Evolutionary conservation across 441 rosid genomes (phyloP), one percentile per base, ranked within the genome.

Genomic region (Pelargonium exstipulatum): DNA sequence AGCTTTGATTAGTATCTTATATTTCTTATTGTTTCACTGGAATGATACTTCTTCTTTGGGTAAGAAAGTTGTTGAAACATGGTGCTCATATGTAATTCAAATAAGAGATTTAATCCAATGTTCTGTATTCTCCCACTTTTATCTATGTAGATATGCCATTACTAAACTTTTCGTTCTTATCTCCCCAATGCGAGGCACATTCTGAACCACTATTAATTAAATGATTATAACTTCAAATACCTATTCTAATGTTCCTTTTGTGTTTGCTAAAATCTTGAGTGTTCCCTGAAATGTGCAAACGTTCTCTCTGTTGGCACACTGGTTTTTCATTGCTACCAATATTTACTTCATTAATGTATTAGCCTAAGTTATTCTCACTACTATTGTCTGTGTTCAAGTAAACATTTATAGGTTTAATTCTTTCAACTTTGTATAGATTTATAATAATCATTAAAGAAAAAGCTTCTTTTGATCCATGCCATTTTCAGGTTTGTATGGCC

Each of bases 401-500:
- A 57, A 10, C 62, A 57, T 20, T 20, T 57, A 57, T 20, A 17
- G 29, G 13, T 57, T 55, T 57, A 18, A 57, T 57, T 5, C 62
- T 18, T 57, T 24, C 62, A 57, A 57, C 62, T 57, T 57, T 9
- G 32, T 57, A 22, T 32, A 22, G 32, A 9, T 57, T 57, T 18
- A 18, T 20, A 18, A 57, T 57, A 20, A 57, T 22, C 32, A 57
- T 20, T 57, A 9, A 20, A 8, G 2, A 18, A 57, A 57, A 57
- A 57, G 62, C 32, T 57, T 57, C 32, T 57, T 57, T 26, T 57
- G 26, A 24, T 57, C 62, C 10, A 57, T 57, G 29, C 12, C 8
- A n/a, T 37, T 79, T 80, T 73, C 86, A 95, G 99, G 90, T 69
- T 92, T 79, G 92, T 95, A 63, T 95, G 97, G 98, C 97, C 99